Evolutionary conservation across 2,329 filamentous ascomycete species (phyloP), one percentile per base, ranked within the genome.

Genomic region (Gaeumannomyces tritici): DNA sequence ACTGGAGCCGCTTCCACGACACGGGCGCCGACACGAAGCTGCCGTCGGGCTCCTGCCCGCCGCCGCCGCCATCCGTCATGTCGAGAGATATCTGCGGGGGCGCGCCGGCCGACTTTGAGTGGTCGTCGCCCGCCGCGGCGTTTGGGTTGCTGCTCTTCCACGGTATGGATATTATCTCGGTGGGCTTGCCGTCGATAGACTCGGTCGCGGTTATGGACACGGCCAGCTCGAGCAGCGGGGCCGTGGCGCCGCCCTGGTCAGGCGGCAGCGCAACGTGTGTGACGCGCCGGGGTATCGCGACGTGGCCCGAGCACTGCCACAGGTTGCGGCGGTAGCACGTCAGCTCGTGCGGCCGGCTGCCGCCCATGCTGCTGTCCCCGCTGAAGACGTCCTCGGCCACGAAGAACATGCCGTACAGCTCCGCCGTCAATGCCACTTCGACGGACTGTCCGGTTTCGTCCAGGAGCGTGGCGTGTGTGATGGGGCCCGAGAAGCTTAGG

Each of bases 271-370:
- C 72, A 70, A 92, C 81, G 64, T 90, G 85, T 59, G 90, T 82
- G 55, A 87, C 84, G 59, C 88, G 83, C 27, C 84, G 77, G n/a
- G 92, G 91, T 56, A 97, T 75, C 0, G 86, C 91, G 62, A 98
- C 84, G 61, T 89, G 90, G 47, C 93, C 93, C 0, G 91, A 93
- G 67, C 96, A 96, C 75, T 97, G 93, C 80, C 96, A 98, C 58
- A 98, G 80, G 70, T 98, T 98, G 60, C 93, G 85, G 56, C 93
- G 88, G 73, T 98, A 98, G 80, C 93, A 98, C 0, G 93, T 98
- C 72, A 98, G 77, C 76, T 98, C 93, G 60, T 89, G 82, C 0
- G 88, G 87, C 6, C 86, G 77, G 11, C 35, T 55, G 11, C 15
- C 56, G 9, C 80, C 81, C 3, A 76, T 73, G 57, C 75, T 74